Evolutionary conservation across 1,139 yeast species (phyloP).

Genomic region (Petasospora fabianii): DNA sequence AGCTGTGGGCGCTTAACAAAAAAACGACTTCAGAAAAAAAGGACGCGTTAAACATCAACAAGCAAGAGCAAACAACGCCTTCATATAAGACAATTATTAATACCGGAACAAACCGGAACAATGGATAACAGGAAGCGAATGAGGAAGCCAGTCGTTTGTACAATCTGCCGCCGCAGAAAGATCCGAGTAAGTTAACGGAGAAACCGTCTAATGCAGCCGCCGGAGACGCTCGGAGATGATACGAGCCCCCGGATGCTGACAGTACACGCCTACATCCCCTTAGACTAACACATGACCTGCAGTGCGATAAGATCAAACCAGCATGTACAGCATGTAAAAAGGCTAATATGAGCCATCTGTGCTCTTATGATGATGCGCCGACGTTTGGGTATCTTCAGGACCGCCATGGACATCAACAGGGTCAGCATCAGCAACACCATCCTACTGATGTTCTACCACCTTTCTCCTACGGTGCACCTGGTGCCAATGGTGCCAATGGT

Average conservation of each 20-base stretch:
- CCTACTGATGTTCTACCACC: no score
- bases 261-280: no score
- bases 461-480: no score
- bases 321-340: conserved; percentile 25
- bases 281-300: conserved; percentile 14
- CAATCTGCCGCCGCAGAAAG: conserved; percentile 27
- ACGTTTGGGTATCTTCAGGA: neutral
- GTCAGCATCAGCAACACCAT: no score
- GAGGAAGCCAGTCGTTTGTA: conserved; percentile 28
- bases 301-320: conserved; percentile 28
- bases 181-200: conserved; percentile 26
- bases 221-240: neutral
- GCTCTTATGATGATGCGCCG: conserved; percentile 24
- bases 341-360: conserved; percentile 23
- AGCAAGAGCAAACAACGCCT: neutral
- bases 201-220: neutral
- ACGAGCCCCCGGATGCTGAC: no score
- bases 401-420: conserved; percentile 1
- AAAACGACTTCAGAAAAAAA: no score
- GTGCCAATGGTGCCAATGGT: no score
- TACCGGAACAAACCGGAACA: no score
- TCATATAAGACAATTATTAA: no score
- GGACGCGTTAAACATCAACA: no score
- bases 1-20: no score
- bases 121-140: conserved; percentile 14